These are phyloP conservation scores for Dictyostelium citrinum DNA, from an alignment of 78 protist species.

Conservation along the genomic window DNA sequence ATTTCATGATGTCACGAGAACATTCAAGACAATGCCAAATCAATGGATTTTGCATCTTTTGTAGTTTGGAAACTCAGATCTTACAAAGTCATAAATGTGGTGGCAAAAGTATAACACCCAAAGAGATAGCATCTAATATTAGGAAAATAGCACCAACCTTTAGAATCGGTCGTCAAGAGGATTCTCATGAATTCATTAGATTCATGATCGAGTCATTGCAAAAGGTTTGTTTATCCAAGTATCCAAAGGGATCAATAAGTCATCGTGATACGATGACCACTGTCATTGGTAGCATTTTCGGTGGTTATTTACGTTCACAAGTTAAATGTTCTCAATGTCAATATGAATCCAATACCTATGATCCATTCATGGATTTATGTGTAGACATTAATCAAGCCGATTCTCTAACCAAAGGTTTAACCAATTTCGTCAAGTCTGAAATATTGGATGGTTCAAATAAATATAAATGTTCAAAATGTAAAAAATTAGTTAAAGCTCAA, in stretches of 20 bases:
- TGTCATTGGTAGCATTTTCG: slow-evolving; percentile 81
- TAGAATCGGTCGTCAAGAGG: slow-evolving; percentile 87
- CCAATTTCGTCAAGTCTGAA: slow-evolving; percentile 81
- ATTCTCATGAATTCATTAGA: slow-evolving; percentile 88
- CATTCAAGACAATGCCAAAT: slow-evolving; percentile 29
- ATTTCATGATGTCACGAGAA: slow-evolving; percentile 62
- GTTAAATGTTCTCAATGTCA: slow-evolving; percentile 84
- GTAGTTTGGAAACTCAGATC: slow-evolving; percentile 67
- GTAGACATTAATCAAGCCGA: slow-evolving; percentile 66
- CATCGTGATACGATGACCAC: slow-evolving; percentile 79
- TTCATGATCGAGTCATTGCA: slow-evolving; percentile 81
- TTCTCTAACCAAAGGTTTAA: slow-evolving; percentile 65
- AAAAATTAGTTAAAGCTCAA: slow-evolving; percentile 59
- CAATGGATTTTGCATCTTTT: slow-evolving; percentile 72
- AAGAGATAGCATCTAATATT: slow-evolving; percentile 56
- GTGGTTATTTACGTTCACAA: slow-evolving; percentile 88
- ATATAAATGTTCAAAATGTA: slow-evolving; percentile 87
- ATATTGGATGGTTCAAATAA: slow-evolving; percentile 87
- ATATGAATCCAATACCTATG: slow-evolving; percentile 88
- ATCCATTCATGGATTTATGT: slow-evolving; percentile 89
- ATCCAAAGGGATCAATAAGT: slow-evolving; percentile 13
- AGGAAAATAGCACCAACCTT: slow-evolving; percentile 68
- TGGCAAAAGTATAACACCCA: slow-evolving; percentile 17
- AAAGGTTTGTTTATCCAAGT: slow-evolving; percentile 41
- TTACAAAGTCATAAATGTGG: not conserved